phyloP scores from a whole-genome alignment of 2,329 filamentous ascomycete genomes.

The Trichoderma arundinaceum region DNA sequence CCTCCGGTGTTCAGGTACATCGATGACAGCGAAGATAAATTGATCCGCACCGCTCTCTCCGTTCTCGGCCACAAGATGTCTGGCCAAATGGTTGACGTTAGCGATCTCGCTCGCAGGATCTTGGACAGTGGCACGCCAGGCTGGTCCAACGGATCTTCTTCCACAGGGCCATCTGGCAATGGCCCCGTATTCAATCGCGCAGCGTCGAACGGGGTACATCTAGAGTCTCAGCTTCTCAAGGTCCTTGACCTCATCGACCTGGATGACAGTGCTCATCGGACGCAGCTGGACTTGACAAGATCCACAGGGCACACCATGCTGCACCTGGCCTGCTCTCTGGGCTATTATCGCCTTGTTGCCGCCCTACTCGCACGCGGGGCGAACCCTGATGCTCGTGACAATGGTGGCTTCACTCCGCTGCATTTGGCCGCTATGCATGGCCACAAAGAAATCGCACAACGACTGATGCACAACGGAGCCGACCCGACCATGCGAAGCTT shows the following conservation, averaged over 20 bases:
- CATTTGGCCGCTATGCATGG: slow-evolving; percentile 81
- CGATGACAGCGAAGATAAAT: slow-evolving; percentile 71
- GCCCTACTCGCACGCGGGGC: slow-evolving; percentile 79
- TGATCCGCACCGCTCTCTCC: slow-evolving; percentile 70
- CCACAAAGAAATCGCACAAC: slow-evolving; percentile 75
- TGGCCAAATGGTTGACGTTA: slow-evolving; percentile 65
- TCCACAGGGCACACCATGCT: slow-evolving; percentile 79
- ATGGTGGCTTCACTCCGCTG: slow-evolving; percentile 80
- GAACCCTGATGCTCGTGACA: slow-evolving; percentile 74
- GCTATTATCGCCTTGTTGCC: slow-evolving; percentile 75
- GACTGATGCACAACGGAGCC: slow-evolving; percentile 74
- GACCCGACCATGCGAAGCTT: slow-evolving; percentile 73
- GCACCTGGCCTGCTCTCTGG: slow-evolving; percentile 77
- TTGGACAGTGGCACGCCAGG: slow-evolving; percentile 55
- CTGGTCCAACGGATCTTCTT: slow-evolving; percentile 56
- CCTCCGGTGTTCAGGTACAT: slow-evolving; percentile 72
- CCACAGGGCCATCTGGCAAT: slow-evolving; percentile 48
- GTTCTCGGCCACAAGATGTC: slow-evolving; percentile 69
- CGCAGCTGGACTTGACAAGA: slow-evolving; percentile 68
- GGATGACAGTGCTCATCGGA: slow-evolving; percentile 71
- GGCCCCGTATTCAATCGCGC: slow-evolving; percentile 53
- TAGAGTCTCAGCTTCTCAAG: slow-evolving; percentile 72
- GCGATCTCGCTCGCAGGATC: slow-evolving; percentile 66
- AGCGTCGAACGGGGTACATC: slow-evolving; percentile 56
- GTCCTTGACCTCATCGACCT: slow-evolving; percentile 80